Evolutionary conservation across 1,139 yeast genomes (phyloP), one percentile per base, ranked within the genome.

Genomic region (Geotrichum citri-aurantii): DNA sequence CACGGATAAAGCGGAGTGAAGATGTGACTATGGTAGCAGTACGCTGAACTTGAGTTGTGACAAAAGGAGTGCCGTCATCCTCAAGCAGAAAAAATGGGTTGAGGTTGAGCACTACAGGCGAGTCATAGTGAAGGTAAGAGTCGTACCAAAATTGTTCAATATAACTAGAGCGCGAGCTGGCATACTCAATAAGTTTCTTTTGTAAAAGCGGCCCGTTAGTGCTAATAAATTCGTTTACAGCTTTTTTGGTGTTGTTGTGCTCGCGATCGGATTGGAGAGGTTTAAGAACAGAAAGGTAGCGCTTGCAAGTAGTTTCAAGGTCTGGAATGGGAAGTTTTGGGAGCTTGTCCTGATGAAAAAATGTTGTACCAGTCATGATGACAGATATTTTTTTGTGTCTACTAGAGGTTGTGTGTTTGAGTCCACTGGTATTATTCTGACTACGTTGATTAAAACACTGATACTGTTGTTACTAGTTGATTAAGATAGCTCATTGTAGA

Each of bases 91-190:
- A 89, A 69, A 88, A 90, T 0, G 96, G 96, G 68, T 90, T 90
- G 66, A 89, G 79, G 71, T 90, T 90, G 62, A 90, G 78, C 27
- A 90, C 97, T 54, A 90, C 96, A 1, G 76, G 96, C 26, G 90
- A 86, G 72, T 90, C 96, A 70, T 88, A 88, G 71, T 85, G 85
- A 63, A 90, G 78, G 71, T 90, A 90, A 1, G 96, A 83, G 69
- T 90, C 97, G 71, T 84, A 89, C 96, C 97, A 90, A 71, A 90
- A 90, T 70, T 90, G 95, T 72, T 90, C 97, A 63, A 90, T 90
- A 72, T 86, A 90, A 11, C 95, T 85, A 58, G 88, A 82, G 65
- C 90, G 77, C 21, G 81, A 73, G 59, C 81, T 77, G 12, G 89
- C 78, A 66, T 86, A 88, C 58, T 81, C 81, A 53, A 84, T 74